A percentile compares a stretch with the other conserved stretches of the same genome.
Conservation (phyloP, 768 basidiomycete genomes). For the Neoboletus brunneissimus region DNA sequence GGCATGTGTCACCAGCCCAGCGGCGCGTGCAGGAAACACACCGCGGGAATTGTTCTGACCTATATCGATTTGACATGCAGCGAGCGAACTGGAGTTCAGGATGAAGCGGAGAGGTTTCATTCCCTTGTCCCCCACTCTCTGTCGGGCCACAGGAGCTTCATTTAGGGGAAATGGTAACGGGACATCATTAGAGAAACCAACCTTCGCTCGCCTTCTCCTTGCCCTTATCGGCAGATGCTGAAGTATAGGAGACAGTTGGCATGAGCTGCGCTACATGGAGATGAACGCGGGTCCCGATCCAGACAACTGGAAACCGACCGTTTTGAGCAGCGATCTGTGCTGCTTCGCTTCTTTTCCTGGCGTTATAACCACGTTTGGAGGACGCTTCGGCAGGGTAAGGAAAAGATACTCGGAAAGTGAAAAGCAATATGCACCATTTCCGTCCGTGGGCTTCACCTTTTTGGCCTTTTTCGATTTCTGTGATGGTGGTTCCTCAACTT, state of each 20-base stretch:
- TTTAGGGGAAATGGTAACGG: conserved; percentile 1
- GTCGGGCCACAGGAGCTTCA: conserved; percentile 26
- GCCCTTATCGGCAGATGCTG: conserved; percentile 38
- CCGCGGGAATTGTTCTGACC: conserved; percentile 67
- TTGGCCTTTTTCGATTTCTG: conserved; percentile 50
- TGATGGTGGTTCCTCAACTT: conserved; percentile 39
- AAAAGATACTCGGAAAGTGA: conserved; percentile 4
- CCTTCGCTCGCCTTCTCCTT: conserved; percentile 45
- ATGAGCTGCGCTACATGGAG: conserved; percentile 41
- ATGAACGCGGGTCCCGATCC: conserved; percentile 15
- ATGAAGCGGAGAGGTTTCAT: conserved; percentile 38
- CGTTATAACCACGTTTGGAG: conserved; percentile 65
- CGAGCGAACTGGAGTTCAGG: conserved; percentile 76
- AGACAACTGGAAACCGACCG: conserved; percentile 39
- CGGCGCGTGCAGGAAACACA: conserved; percentile 83
- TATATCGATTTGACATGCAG: conserved; percentile 83
- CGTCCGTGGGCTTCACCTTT: conserved; percentile 36
- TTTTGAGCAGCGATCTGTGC: conserved; percentile 63
- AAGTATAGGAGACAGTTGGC: conserved; percentile 44
- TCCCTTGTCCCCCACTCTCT: conserved; percentile 29
- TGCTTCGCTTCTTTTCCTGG: conserved; percentile 71
- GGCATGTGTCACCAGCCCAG: conserved; percentile 85
- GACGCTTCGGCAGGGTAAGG: conserved; percentile 28
- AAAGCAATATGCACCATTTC: conserved; percentile 28
- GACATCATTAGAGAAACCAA: conserved; percentile 20